phyloP scores from a whole-genome alignment of 2,329 filamentous ascomycete genomes.

The Capronia americana region DNA sequence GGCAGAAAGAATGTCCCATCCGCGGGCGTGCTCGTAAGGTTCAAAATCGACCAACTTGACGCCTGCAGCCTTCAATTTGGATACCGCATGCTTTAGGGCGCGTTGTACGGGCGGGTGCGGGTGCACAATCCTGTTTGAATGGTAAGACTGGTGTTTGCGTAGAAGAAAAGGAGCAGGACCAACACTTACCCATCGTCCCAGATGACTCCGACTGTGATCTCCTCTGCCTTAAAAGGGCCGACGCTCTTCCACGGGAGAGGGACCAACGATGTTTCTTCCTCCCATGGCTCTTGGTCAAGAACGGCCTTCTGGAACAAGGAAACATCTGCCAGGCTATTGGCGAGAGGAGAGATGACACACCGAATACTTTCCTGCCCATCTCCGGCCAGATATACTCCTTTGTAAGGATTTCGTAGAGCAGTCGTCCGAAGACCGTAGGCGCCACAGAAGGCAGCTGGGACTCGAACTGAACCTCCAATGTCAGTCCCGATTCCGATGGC shows the following conservation, averaged over 20 bases:
- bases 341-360: slow-evolving; percentile 60
- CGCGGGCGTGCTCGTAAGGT: slow-evolving; percentile 49
- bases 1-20: slow-evolving; percentile 52
- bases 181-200: no score
- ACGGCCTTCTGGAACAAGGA: no score
- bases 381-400: slow-evolving; percentile 18
- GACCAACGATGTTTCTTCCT: no score
- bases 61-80: slow-evolving; percentile 47
- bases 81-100: slow-evolving; percentile 55
- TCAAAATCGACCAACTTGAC: slow-evolving; percentile 48
- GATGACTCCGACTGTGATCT: no score
- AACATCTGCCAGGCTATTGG: slow-evolving; percentile 57
- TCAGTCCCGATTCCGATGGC: slow-evolving; percentile 60
- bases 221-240: no score
- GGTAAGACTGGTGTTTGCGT: no score
- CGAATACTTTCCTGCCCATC: slow-evolving; percentile 47
- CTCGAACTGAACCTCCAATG: slow-evolving; percentile 47
- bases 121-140: slow-evolving; percentile 47
- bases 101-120: slow-evolving; percentile 69
- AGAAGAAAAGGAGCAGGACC: no score
- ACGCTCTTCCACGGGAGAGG: no score
- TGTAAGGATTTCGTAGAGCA: slow-evolving; percentile 47
- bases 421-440: slow-evolving; percentile 42
- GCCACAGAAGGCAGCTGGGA: slow-evolving; percentile 45
- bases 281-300: no score